Evolutionary conservation across 2,329 filamentous ascomycete genomes (phyloP), one percentile per base, ranked within the genome.

Genomic region (Phyllosticta citrichinensis): DNA sequence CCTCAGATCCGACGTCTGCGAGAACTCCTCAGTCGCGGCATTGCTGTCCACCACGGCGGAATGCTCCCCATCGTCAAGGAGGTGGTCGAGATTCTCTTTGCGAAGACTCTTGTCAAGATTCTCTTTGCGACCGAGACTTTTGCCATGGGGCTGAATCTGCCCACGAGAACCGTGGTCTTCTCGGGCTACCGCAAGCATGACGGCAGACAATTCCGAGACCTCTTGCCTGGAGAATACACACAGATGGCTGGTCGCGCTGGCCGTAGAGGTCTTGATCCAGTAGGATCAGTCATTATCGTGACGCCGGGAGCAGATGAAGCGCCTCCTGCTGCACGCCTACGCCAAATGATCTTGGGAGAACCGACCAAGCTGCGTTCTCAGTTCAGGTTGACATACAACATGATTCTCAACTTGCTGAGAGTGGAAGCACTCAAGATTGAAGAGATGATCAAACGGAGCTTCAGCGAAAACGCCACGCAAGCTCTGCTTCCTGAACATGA

Each of bases 381-480:
- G 70, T 99, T 99, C 80, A 85, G 94, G 63, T 80, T 99, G 55
- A 99, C 95, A 0, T 99, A 99, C 79, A 99, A 97, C 76, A 99
- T 99, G 94, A 99, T 99, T 63, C 79, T 99, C 30, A 99, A 97
- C 70, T 80, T 99, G 33, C 80, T 99, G 56, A 87, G 94, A 40
- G 94, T 99, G 2, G 94, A 99, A 74, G 94, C 94, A 2, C 77
- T 99, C 65, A 97, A 97, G 77, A 97, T 99, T 67, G 94, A 99
- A 73, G 94, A 99, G 75, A 99, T 99, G 94, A 99, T 99, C 79
- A 99, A 99, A 81, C 88, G 94, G 66, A 97, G 92, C 73, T 99
- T 99, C 79, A 97, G 93, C 58, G 94, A 99, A 74, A 94, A 99
- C 74, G 93, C 93, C 24, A 97, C 93, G 0, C 94, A 99, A 71